A percentile compares a stretch with the other conserved stretches of the same genome.
Conservation (phyloP, 305 asterid species). For the Solanum hybrid region DNA sequence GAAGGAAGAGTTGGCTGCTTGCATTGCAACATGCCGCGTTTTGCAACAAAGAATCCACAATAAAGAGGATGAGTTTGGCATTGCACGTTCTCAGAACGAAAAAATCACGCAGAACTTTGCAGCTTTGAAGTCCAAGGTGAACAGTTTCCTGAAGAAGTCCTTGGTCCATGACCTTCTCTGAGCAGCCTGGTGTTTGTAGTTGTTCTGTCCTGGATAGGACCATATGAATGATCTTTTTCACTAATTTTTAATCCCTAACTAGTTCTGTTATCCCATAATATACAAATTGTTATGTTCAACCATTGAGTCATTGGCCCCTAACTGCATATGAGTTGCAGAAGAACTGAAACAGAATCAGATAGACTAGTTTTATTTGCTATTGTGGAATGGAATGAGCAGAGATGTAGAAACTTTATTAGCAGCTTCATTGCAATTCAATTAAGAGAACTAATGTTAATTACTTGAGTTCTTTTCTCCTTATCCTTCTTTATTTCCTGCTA, state of each 20-base stretch:
- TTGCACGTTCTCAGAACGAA: background rate
- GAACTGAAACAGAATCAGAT: background rate
- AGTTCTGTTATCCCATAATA: background rate
- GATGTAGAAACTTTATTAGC: background rate
- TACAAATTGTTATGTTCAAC: background rate
- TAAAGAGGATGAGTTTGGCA: slow-evolving; percentile 1
- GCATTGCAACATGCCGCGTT: background rate
- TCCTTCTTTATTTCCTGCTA: background rate
- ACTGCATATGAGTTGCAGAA: background rate
- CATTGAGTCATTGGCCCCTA: background rate
- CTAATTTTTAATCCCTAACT: background rate
- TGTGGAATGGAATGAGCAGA: background rate
- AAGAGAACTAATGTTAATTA: background rate
- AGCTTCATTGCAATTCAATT: background rate
- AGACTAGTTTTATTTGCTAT: background rate
- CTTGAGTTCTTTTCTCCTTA: background rate
- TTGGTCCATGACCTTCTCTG: slow-evolving; percentile 3
- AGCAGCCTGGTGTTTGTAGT: background rate
- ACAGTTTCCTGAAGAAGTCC: background rate
- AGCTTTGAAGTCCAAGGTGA: background rate
- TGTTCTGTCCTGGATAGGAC: background rate
- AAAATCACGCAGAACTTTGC: background rate
- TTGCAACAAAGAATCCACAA: background rate
- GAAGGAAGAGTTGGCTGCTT: slow-evolving; percentile 4
- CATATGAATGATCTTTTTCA: background rate